Percentiles rank a stretch among this genome's conserved stretches.
These are phyloP conservation scores for Yamadazyma triangularis DNA, from an alignment of 1,139 yeast species.

Conservation along the genomic window DNA sequence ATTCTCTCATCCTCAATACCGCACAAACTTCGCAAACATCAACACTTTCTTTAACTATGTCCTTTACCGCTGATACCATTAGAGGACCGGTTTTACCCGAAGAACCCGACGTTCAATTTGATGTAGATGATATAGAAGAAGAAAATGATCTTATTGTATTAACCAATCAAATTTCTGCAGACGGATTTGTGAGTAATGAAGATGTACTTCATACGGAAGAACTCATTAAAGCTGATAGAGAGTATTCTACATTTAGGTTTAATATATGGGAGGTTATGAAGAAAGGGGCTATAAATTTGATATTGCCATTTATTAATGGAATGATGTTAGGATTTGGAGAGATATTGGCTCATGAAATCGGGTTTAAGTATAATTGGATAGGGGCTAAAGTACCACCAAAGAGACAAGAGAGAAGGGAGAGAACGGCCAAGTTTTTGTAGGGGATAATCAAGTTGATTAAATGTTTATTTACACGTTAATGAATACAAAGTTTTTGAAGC, in stretches of 20 bases:
- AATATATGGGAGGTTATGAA: conserved; percentile 34
- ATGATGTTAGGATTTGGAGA: conserved; percentile 97
- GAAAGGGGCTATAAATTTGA: conserved; percentile 64
- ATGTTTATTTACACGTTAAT: too few relatives aligned
- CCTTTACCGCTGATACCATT: too few relatives aligned
- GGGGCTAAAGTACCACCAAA: conserved; percentile 63
- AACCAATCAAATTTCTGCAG: conserved; percentile 14
- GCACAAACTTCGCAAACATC: too few relatives aligned
- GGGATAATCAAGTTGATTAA: too few relatives aligned
- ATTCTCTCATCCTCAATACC: too few relatives aligned
- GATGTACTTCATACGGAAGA: conserved; percentile 21
- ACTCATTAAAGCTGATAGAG: conserved; percentile 17
- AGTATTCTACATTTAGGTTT: conserved; percentile 9
- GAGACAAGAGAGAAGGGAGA: conserved; percentile 23
- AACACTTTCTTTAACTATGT: too few relatives aligned
- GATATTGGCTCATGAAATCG: conserved; percentile 88
- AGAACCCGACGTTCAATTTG: too few relatives aligned
- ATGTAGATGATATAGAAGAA: conserved; percentile 9
- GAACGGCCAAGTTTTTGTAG: too few relatives aligned
- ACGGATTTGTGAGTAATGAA: conserved; percentile 10
- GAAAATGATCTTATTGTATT: conserved; percentile 13
- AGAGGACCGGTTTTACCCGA: too few relatives aligned
- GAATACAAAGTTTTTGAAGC: too few relatives aligned
- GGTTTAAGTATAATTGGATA: conserved; percentile 73
- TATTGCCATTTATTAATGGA: conserved; percentile 89